Base-by-base conservation (phyloP, 179 eudicot species). In the Actinidia polygama region DNA sequence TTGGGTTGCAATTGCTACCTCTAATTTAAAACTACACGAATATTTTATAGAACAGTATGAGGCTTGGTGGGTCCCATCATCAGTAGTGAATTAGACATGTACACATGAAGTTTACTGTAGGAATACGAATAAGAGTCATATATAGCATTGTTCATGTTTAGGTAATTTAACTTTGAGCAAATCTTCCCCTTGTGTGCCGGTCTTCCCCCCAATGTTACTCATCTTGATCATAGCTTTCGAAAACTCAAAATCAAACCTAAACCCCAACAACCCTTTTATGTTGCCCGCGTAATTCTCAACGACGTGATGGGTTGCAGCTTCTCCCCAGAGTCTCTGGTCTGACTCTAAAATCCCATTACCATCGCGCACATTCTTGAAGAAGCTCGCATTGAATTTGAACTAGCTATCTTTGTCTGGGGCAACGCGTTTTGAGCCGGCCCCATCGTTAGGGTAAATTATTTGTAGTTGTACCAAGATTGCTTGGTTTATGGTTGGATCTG, bases 171-270 rank as follows among this genome's bases (percentile, higher is more conserved):
- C 66, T 84, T 91, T 1, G 95, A 91, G 81, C 98, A 94, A 18
- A 82, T 30, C 71, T 83, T 92, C 96, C 73, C 98, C 98, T 81
- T 89, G 76, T 18, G 75, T 21, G 16, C 92, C 92, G 79, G 85
- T 86, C 87, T 92, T 92, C 4, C 92, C 98, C 30, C 88, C 98
- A 89, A 94, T 91, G 80, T 89, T 83, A 74, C 96, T 88, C 94
- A 94, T 89, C 83, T 89, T 91, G 80, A 92, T 79, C 98, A 94
- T 94, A 51, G 96, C 92, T 57, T 92, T 91, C 7, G 88, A 88
- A 59, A 94, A 94, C 85, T 94, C 96, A 50, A 84, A 85, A 55
- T 80, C 84, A 51, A 94, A 92, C 79, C 93, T 83, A 7, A 90
- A 74, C 1, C 98, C 98, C 47, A 94, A 54, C 75, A 92, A 88